These are phyloP conservation scores for Wickerhamomyces queroliae DNA, from an alignment of 805 yeast genomes.

Conservation along the genomic window DNA sequence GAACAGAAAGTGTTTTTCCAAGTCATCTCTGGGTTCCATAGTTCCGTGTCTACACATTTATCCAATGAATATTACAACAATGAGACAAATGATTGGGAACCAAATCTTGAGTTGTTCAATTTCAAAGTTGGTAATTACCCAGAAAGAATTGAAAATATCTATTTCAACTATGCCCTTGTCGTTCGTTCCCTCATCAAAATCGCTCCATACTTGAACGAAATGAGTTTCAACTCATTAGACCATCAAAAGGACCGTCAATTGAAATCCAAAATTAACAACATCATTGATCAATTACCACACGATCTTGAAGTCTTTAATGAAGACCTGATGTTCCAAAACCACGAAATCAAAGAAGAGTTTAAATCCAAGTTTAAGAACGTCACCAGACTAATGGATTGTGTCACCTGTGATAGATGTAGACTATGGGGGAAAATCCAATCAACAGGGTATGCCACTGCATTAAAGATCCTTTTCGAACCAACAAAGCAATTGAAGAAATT, in stretches of 20 bases:
- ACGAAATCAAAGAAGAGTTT: conserved; percentile 77
- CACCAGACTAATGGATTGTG: conserved; percentile 94
- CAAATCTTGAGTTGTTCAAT: conserved; percentile 78
- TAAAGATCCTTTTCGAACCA: conserved; percentile 81
- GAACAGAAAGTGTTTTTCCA: conserved; percentile 89
- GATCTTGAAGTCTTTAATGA: conserved; percentile 35
- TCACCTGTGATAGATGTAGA: conserved; percentile 96
- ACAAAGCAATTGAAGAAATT: conserved; percentile 48
- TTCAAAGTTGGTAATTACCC: conserved; percentile 82
- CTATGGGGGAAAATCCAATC: conserved; percentile 98
- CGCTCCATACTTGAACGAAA: conserved; percentile 42
- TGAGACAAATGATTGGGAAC: conserved; percentile 75
- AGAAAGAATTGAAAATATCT: conserved; percentile 84
- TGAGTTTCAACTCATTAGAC: conserved; percentile 41
- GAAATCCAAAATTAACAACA: conserved; percentile 34
- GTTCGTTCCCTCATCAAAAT: conserved; percentile 75
- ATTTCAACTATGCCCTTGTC: conserved; percentile 87
- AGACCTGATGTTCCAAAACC: conserved; percentile 40
- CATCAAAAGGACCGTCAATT: conserved; percentile 37
- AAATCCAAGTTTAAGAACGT: conserved; percentile 82
- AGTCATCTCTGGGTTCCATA: conserved; percentile 88
- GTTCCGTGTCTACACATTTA: conserved; percentile 89
- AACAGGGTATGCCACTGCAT: conserved; percentile 95
- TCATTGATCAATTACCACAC: conserved; percentile 28
- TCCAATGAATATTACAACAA: conserved; percentile 75